Conservation (phyloP, 2,329 filamentous ascomycete genomes). For the Rutstroemia sp. region DNA sequence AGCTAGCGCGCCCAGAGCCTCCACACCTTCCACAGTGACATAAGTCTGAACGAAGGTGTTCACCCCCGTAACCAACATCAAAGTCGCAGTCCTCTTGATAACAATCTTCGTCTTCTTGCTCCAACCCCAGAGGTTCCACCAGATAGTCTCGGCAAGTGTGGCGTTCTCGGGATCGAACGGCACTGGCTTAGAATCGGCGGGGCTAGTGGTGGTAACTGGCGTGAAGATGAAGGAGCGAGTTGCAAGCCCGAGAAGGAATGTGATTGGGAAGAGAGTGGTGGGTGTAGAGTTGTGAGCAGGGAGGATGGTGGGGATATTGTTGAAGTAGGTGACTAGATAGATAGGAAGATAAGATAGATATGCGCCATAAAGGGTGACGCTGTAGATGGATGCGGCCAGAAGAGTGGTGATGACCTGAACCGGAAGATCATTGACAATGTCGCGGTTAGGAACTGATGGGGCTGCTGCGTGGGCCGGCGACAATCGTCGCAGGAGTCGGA, state of each 20-base stretch:
- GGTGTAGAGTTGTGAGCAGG: slow-evolving; percentile 58
- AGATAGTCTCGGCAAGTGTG: slow-evolving; percentile 60
- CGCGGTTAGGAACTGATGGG: slow-evolving; percentile 48
- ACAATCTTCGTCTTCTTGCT: slow-evolving; percentile 54
- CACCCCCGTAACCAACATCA: slow-evolving; percentile 48
- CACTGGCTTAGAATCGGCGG: slow-evolving; percentile 41
- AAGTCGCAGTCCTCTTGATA: slow-evolving; percentile 54
- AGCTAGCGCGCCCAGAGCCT: slow-evolving; percentile 58
- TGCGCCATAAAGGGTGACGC: slow-evolving; percentile 61
- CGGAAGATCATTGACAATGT: slow-evolving; percentile 55
- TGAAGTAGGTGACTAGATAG: slow-evolving; percentile 69
- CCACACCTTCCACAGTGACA: slow-evolving; percentile 62
- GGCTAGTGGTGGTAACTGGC: slow-evolving; percentile 46
- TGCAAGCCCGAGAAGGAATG: slow-evolving; percentile 56
- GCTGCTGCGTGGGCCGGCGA: slow-evolving; percentile 55
- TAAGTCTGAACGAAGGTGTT: slow-evolving; percentile 58
- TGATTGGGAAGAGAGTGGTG: slow-evolving; percentile 50
- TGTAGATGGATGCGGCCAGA: slow-evolving; percentile 67
- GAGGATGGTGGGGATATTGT: slow-evolving; percentile 60
- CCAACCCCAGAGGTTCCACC: slow-evolving; percentile 67
- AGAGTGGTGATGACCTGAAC: slow-evolving; percentile 59
- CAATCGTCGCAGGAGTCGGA: slow-evolving; percentile 63
- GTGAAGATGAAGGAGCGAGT: slow-evolving; percentile 73
- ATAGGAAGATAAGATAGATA: slow-evolving; percentile 64
- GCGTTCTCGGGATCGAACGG: slow-evolving; percentile 59